A percentile compares a stretch with the other conserved stretches of the same genome.
These are phyloP conservation scores for Fusarium longipes DNA, from an alignment of 2,329 filamentous ascomycete genomes.

Conservation along the genomic window DNA sequence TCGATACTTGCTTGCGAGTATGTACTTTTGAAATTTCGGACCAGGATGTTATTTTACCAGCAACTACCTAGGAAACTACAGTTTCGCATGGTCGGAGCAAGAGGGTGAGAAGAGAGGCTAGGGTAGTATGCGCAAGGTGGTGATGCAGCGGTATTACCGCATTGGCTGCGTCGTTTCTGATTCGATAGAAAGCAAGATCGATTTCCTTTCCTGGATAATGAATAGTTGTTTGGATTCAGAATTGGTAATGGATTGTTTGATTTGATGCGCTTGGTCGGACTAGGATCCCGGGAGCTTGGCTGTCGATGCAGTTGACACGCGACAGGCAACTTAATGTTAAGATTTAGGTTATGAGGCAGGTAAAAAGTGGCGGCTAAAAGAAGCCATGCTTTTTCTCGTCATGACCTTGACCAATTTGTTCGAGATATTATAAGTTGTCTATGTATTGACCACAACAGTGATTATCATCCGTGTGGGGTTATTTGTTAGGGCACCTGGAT, in stretches of 20 bases:
- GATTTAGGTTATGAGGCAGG: slow-evolving; percentile 21
- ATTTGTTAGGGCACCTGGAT: slow-evolving; percentile 16
- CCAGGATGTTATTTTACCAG: slow-evolving; percentile 10
- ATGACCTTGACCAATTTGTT: not conserved
- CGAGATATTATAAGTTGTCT: not conserved
- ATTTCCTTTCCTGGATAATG: slow-evolving; percentile 31
- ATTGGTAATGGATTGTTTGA: slow-evolving; percentile 40
- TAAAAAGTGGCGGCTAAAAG: not conserved
- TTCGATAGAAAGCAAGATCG: slow-evolving; percentile 29
- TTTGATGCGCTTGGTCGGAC: slow-evolving; percentile 29
- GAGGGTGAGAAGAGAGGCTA: slow-evolving; percentile 16
- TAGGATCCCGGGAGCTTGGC: slow-evolving; percentile 9
- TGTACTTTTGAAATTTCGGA: slow-evolving; percentile 21
- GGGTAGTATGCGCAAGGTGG: slow-evolving; percentile 16
- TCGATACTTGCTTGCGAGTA: slow-evolving; percentile 30
- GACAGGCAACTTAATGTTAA: slow-evolving; percentile 14
- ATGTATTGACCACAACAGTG: not conserved
- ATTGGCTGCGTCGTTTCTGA: slow-evolving; percentile 21
- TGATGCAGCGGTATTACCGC: slow-evolving; percentile 36
- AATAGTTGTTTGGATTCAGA: slow-evolving; percentile 28
- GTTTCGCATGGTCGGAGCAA: slow-evolving; percentile 29
- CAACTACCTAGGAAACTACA: slow-evolving; percentile 8
- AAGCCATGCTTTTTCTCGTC: not conserved
- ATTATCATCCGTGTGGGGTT: slow-evolving; percentile 22
- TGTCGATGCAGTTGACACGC: slow-evolving; percentile 17